Evolutionary conservation across 2,329 filamentous ascomycete species (phyloP).

Genomic region (Colletotrichum sp.): DNA sequence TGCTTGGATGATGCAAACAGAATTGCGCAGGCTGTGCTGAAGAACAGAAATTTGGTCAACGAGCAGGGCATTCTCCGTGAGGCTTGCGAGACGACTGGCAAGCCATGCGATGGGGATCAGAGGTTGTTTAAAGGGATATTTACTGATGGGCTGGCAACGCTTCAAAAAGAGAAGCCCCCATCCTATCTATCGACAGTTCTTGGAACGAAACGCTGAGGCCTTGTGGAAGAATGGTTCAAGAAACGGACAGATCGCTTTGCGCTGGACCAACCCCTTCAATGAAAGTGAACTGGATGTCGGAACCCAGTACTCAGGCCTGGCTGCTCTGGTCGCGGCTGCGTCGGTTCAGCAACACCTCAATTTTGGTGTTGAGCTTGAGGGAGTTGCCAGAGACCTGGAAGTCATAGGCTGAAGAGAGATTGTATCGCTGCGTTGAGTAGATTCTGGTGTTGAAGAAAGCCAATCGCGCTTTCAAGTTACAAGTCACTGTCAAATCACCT

Average conservation of each 20-base stretch:
- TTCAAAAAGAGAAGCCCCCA: neutral
- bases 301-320: neutral
- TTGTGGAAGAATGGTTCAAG: neutral
- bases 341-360: accelerated
- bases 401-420: neutral
- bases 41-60: neutral
- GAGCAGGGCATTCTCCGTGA: neutral
- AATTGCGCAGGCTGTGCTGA: neutral
- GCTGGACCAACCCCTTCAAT: neutral
- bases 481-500: neutral
- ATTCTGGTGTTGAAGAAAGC: accelerated
- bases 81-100: neutral
- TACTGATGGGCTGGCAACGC: neutral
- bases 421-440: neutral
- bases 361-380: neutral
- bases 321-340: neutral
- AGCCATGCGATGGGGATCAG: neutral
- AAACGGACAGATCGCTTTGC: neutral
- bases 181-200: neutral
- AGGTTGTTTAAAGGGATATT: neutral
- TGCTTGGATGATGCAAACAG: neutral
- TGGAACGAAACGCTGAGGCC: neutral
- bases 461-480: neutral
- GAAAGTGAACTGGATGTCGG: accelerated
- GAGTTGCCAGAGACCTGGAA: accelerated